A percentile compares a stretch with the other conserved stretches of the same genome.
These are phyloP conservation scores for Phytopythium mirpurense DNA, from an alignment of 352 stramenopile genomes.

Conservation along the genomic window DNA sequence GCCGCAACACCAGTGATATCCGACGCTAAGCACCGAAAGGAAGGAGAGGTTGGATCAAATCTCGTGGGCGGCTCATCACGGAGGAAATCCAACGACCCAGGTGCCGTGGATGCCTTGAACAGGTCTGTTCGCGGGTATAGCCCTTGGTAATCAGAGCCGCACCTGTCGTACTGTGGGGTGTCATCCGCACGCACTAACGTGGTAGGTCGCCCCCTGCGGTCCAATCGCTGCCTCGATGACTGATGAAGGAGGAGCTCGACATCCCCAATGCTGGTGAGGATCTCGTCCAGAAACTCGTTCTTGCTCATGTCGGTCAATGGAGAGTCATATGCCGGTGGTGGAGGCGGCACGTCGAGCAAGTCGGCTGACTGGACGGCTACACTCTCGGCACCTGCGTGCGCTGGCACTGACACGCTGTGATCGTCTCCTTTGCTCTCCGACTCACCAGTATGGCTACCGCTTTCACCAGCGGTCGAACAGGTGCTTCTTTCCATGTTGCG, in stretches of 20 bases:
- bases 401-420: too few relatives aligned
- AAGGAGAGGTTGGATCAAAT: neutral
- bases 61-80: neutral
- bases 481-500: too few relatives aligned
- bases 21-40: neutral
- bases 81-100: neutral
- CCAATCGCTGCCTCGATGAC: slow-evolving; percentile 12
- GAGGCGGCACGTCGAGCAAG: neutral
- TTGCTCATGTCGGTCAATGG: slow-evolving; percentile 10
- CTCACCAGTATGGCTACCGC: neutral
- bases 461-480: too few relatives aligned
- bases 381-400: neutral
- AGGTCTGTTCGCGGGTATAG: neutral
- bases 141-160: neutral
- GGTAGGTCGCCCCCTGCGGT: slow-evolving; percentile 6
- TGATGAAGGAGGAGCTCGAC: slow-evolving; percentile 52
- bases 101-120: neutral
- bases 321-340: neutral
- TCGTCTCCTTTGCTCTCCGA: neutral
- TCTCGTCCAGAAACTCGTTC: slow-evolving; percentile 49
- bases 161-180: neutral
- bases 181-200: neutral
- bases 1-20: neutral
- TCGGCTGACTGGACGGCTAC: neutral
- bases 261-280: slow-evolving; percentile 53